Evolutionary conservation across 1,139 yeast species (phyloP).

Genomic region (Nakaseomyces delphensis): DNA sequence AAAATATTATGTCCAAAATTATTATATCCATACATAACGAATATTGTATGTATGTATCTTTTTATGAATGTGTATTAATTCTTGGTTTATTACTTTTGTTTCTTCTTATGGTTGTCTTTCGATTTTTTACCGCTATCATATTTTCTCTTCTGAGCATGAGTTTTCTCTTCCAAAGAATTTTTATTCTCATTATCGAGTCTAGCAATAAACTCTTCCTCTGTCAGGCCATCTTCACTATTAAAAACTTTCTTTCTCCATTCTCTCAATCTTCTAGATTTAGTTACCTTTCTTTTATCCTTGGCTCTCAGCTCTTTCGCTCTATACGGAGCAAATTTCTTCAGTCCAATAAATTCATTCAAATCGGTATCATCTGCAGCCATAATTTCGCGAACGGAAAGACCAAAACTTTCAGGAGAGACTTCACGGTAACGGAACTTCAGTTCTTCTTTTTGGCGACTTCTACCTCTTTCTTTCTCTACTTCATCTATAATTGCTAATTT

Average conservation of each 20-base stretch:
- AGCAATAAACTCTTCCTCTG: slow-evolving; percentile 5
- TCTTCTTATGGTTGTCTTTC: slow-evolving; percentile 5
- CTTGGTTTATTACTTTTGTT: slow-evolving; percentile 2
- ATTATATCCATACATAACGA: too few species aligned
- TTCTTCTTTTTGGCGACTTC: slow-evolving; percentile 36
- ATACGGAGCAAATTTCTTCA: slow-evolving; percentile 90
- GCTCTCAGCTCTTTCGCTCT: slow-evolving; percentile 63
- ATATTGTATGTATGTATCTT: too few species aligned
- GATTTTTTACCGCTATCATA: slow-evolving; percentile 4
- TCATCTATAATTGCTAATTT: slow-evolving; percentile 44
- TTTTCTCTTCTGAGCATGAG: slow-evolving; percentile 4
- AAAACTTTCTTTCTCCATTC: slow-evolving; percentile 89
- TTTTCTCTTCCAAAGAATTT: background rate
- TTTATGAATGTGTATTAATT: too few species aligned
- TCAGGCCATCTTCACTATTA: slow-evolving; percentile 53
- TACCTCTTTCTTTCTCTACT: slow-evolving; percentile 49
- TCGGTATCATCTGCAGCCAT: slow-evolving; percentile 82
- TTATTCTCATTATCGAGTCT: slow-evolving; percentile 4
- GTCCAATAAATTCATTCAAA: slow-evolving; percentile 72
- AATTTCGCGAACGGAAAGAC: slow-evolving; percentile 78
- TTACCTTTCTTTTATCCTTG: slow-evolving; percentile 76
- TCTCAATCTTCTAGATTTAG: slow-evolving; percentile 71
- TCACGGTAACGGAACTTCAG: slow-evolving; percentile 76
- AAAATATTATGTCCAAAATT: too few species aligned
- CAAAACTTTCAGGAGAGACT: slow-evolving; percentile 91